Base-by-base conservation (phyloP, 805 yeast species). In the Cyberlindnera galapagoensis region DNA sequence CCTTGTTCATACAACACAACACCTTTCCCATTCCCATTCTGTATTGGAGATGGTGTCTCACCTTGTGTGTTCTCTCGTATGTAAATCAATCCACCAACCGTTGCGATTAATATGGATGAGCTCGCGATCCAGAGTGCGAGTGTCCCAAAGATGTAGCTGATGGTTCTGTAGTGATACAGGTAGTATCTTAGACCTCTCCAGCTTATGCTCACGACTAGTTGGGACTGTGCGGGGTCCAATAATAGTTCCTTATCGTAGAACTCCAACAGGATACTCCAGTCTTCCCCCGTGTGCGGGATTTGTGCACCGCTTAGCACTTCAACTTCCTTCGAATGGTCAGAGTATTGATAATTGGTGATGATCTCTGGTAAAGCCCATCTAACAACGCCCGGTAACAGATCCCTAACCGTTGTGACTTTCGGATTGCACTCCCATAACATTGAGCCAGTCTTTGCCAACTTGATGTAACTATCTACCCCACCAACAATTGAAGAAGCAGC, bases 181-280 rank as follows among this genome's bases (percentile, higher is more conserved):
- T 49, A 51, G 24, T 47, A 43, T 21, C 45, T 36, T 6, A 49
- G 15, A 0, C 56, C 56, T 12, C 33, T 43, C 52, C 52, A 49
- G 1, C 47, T 28, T 4, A 37, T 36, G 21, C 31, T 39, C 8
- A 51, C 37, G 9, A 35, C 36, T 7, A 49, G 24, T 14, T 29
- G 29, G 0, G 55, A 47, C 5, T 34, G 32, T 5, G 20, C 16
- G 3, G 49, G 52, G 24, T 48, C 43, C 3, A 46, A 33, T 9
- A 47, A 32, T 2, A 48, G 23, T 17, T 36, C 23, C 6, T 21
- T 38, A 11, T 26, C 40, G 39, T 47, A 48, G 34, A 51, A 49
- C 22, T 51, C 53, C 11, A 51, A 15, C 3, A 46, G 21, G 6
- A 51, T 37, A 20, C 38, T 38, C 37, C 47, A 43, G 9, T 36